Base-by-base conservation (phyloP, 805 yeast genomes). In the Metschnikowia cubensis region DNA sequence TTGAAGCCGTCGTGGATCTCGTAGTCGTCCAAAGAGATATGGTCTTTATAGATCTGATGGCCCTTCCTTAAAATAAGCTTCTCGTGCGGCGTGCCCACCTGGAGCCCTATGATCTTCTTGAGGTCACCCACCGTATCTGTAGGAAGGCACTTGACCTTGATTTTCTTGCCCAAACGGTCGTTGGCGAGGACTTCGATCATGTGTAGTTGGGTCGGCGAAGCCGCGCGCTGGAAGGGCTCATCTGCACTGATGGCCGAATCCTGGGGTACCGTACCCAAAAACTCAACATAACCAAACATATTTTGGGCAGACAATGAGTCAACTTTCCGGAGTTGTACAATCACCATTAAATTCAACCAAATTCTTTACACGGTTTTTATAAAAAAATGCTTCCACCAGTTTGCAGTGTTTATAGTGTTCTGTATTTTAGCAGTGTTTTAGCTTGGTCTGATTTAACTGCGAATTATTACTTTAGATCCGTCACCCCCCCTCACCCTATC, bases 1-100 rank as follows among this genome's bases (percentile, higher is more conserved):
- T 85, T 89, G 53, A 87, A 84, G 8, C 96, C 96, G 65, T 90
- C 85, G 62, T 90, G 96, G 17, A 92, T 83, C 65, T 92, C 99
- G 63, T 94, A 92, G 66, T 92, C 99, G n/a, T 86, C 96, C 41
- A 92, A 73, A 0, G 91, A 77, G 49, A 92, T 92, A 64, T 91
- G 97, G 61, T 92, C 94, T 63, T 94, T 94, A 65, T 81, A 83
- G 0, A 87, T 80, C 56, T 82, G 85, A 60, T 89, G 84, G 1
- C 97, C 97, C 62, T 89, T 91, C 66, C 89, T 91, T 54, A 92
- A 73, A 0, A 87, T 81, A 50, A 85, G 57, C 55, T 82, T 82
- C 18, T 83, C 87, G 17, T 81, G 71, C 1, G 84, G 68, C 1
- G 89, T 84, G 1, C 97, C 97, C 17, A 88, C 79, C 66, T 92